Base-by-base conservation (phyloP, 2,329 filamentous ascomycete species). In the Claviceps maximensis region DNA sequence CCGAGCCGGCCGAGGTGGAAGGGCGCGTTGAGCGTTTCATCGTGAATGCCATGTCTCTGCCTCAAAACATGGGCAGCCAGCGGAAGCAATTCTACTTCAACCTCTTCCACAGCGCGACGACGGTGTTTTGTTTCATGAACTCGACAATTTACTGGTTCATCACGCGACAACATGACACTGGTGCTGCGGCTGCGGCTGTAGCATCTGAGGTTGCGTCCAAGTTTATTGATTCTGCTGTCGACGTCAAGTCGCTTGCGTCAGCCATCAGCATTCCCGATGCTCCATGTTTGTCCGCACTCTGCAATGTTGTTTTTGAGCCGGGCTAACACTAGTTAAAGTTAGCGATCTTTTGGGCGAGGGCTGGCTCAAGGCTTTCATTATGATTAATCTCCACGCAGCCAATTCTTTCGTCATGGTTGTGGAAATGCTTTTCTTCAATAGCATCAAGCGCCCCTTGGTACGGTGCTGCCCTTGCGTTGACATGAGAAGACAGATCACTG, bases 371-470 rank as follows among this genome's bases (percentile, higher is more conserved):
- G 55, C 68, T 2, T 78, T 74, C 58, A 67, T 68, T 54, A 65
- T 76, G 47, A 58, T 76, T 59, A 76, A 74, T 49, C 56, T 78
- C 45, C 75, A 72, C 60, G 67, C 62, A 9, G 62, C 74, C 53
- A 69, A 70, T 2, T 69, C 74, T 4, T 49, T 69, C 33, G 64
- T 76, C 55, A 74, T 72, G 57, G 56, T 70, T 9, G 53, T 72
- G 33, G 76, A 79, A 65, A 69, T 73, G 0, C 53, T 74, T 36
- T 66, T 69, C 53, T 66, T 79, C 65, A 79, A 79, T 63, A 78
- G 74, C 60, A 76, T 78, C 65, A 74, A 73, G 58, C 71, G 73
- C 50, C 74, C 71, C 50, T 68, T 67, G 48, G 76, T 78, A 61
- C 61, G 72, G 63, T 13, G 25, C 17, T 13, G 10, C 5, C n/a